These are phyloP conservation scores for Neurospora pannonica DNA, from an alignment of 495 filamentous ascomycete species.

Conservation along the genomic window DNA sequence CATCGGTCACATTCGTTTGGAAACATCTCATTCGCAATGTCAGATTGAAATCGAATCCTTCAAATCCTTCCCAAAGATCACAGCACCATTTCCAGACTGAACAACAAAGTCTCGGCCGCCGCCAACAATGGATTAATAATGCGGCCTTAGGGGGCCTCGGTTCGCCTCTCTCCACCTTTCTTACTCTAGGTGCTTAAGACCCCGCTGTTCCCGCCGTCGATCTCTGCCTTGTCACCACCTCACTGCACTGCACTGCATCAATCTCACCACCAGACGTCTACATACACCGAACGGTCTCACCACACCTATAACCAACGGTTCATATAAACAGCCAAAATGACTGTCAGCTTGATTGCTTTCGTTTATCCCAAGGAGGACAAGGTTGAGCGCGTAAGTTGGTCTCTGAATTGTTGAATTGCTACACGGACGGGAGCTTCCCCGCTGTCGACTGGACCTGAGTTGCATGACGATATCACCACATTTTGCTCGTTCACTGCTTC, in stretches of 20 bases:
- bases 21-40: background rate
- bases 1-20: background rate
- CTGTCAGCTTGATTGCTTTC: slow-evolving; percentile 9
- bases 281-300: background rate
- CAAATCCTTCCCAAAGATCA: background rate
- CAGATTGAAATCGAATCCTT: background rate
- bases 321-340: slow-evolving; percentile 5
- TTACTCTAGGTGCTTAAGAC: background rate
- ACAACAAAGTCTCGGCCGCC: background rate
- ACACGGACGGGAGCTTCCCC: background rate
- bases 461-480: background rate
- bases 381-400: slow-evolving; percentile 13
- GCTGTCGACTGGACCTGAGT: background rate
- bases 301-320: background rate
- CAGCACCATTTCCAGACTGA: background rate
- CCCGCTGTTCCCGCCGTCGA: background rate
- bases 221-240: background rate
- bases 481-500: background rate
- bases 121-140: background rate
- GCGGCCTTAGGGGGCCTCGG: background rate
- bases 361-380: slow-evolving; percentile 17
- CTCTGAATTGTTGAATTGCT: background rate
- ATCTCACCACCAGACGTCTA: background rate
- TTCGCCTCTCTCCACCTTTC: background rate
- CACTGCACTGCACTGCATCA: background rate